A percentile compares a stretch with the other conserved stretches of the same genome.
Conservation (phyloP, 2,329 filamentous ascomycete species). For the Scytalidium lignicola region DNA sequence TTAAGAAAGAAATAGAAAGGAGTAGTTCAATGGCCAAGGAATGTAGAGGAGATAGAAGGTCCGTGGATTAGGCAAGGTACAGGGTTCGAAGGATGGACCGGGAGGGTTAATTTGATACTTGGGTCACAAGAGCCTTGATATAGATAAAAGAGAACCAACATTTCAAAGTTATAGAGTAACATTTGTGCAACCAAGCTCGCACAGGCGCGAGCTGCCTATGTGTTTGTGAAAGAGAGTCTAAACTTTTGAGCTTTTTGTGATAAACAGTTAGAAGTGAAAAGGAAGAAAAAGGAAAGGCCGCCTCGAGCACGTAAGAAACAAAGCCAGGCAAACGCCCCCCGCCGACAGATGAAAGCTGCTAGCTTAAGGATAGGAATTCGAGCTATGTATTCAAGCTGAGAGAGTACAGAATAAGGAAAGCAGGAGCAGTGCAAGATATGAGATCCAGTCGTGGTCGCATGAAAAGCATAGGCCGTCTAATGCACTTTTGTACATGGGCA, state of each 20-base stretch:
- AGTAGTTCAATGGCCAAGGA: too few relatives aligned
- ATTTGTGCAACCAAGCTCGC: conserved; percentile 1
- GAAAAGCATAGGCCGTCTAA: conserved; percentile 28
- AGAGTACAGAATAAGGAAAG: conserved; percentile 1
- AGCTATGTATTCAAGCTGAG: neutral
- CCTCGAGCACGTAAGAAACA: neutral
- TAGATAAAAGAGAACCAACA: too few relatives aligned
- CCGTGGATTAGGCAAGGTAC: too few relatives aligned
- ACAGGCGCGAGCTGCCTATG: conserved; percentile 5
- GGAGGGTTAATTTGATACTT: too few relatives aligned
- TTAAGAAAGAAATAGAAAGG: too few relatives aligned
- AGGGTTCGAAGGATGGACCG: too few relatives aligned
- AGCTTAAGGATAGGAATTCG: neutral
- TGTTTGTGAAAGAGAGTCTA: conserved; percentile 7
- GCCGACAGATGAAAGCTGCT: neutral
- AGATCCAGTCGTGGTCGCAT: conserved; percentile 30
- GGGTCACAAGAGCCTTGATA: too few relatives aligned
- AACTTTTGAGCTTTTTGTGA: conserved; percentile 10
- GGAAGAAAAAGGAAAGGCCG: neutral
- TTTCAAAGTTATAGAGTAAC: neutral
- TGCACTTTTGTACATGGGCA: conserved; percentile 33
- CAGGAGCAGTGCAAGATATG: conserved; percentile 16
- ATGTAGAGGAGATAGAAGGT: too few relatives aligned
- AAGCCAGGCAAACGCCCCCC: neutral
- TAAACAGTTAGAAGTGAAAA: neutral